A percentile compares a stretch with the other conserved stretches of the same genome.
phyloP scores from a whole-genome alignment of 2,329 filamentous ascomycete genomes.

The Fusarium sp. region DNA sequence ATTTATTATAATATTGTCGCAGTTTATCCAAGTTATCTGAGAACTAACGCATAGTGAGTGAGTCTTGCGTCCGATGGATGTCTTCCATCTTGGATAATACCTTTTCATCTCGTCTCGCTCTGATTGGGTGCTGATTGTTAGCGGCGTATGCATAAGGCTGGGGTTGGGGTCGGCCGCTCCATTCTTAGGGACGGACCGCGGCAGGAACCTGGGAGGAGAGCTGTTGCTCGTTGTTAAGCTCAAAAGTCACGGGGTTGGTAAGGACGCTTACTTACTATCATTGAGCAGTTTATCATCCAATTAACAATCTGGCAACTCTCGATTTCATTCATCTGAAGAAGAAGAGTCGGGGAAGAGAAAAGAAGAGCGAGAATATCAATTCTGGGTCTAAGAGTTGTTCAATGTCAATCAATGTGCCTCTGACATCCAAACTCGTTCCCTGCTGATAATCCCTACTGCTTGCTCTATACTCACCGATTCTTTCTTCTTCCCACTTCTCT shows the following conservation, averaged over 20 bases:
- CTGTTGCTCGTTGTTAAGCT: not conserved
- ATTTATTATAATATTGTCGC: too few species aligned
- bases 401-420: conserved; percentile 28
- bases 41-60: too few species aligned
- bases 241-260: conserved; percentile 35
- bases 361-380: conserved; percentile 1
- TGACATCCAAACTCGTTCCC: conserved; percentile 30
- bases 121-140: conserved; percentile 14
- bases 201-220: not conserved
- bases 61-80: too few species aligned
- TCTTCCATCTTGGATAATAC: too few species aligned
- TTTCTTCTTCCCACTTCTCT: conserved; percentile 6
- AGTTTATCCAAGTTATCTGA: too few species aligned
- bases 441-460: conserved; percentile 12
- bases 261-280: not conserved
- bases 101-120: conserved; percentile 4
- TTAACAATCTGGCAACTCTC: not conserved
- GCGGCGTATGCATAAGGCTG: conserved; percentile 9
- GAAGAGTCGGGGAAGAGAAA: not conserved
- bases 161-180: conserved; percentile 18
- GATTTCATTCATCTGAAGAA: not conserved
- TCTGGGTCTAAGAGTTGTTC: conserved; percentile 8
- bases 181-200: conserved; percentile 24
- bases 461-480: conserved; percentile 30
- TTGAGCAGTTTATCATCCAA: not conserved